Base-by-base conservation (phyloP, 371 early-diverging fungal genomes). In the Mortierella sp. region DNA sequence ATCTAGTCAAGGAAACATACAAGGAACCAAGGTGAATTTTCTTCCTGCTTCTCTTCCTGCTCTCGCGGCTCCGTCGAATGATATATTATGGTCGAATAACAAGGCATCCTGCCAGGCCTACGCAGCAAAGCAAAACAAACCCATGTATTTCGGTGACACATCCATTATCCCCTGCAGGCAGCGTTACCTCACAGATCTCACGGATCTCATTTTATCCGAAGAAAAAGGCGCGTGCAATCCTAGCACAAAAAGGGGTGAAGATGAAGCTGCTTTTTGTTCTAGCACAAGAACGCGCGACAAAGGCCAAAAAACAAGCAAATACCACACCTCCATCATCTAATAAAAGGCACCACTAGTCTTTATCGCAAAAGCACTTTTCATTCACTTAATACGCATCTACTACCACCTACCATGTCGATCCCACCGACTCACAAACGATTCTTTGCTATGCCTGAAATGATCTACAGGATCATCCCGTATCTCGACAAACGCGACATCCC, bases 151-250 rank as follows among this genome's bases (percentile, higher is more conserved):
- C 42, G 42, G 42, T 10, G 26, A 16, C 54, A 54, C 7, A 16
- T 57, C 26, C n/a, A n/a, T 10, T n/a, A 1, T 13, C 26, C 13
- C 26, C 4, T 58, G 11, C 28, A 11, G 11, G 14, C 34, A 16
- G 21, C 21, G 19, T 16, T 34, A 38, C 65, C 0, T 7, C 4
- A 31, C 65, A 38, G 65, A 63, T 63, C 65, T 63, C 38, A 31
- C 65, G 65, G 65, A 63, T 63, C 65, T 63, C 38, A 63, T 63
- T 63, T 63, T 63, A 63, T 34, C 65, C 65, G 65, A 0, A 34
- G 14, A 19, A 34, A 19, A 34, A 31, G 34, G 63, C 31, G 34
- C 21, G 31, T 63, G 63, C 34, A 21, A 19, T 11, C 8, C 21
- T 31, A 63, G 9, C 19, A 14, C 31, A 21, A 5, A 63, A 34